Base-by-base conservation (phyloP, 208 protist genomes). In the Spongospora subterranea region DNA sequence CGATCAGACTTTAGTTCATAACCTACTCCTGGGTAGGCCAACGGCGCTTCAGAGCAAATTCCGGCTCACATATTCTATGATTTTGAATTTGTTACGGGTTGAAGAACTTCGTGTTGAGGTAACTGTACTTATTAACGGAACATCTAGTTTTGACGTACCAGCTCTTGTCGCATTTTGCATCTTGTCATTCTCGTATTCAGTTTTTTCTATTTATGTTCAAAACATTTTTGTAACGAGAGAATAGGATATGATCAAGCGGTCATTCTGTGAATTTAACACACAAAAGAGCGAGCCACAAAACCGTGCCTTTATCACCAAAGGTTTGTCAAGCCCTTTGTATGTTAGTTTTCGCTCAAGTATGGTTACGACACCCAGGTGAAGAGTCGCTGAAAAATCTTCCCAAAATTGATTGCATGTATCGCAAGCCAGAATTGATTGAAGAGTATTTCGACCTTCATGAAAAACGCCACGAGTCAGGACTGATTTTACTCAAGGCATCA, bases 21-120 rank as follows among this genome's bases (percentile, higher is more conserved):
- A 89, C 0, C 91, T 97, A 89, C 90, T 98, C 24, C 46, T 96
- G 13, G 96, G 96, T 66, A 93, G 92, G 65, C 93, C 96, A 0
- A 95, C 93, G 0, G 66, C 88, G 45, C 90, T 98, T 0, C 94
- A 94, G 17, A 94, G 88, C 17, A 92, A 96, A 46, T 98, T 98
- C 90, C 89, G 96, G 45, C 93, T 98, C 0, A 97, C 96, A 0
- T 98, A 97, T 90, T 96, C 95, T 88, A 98, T 98, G 97, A 96
- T 98, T 46, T 77, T 98, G 0, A 98, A 98, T 89, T 88, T 97
- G 32, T 66, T 98, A 45, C 90, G 96, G 39, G 93, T 97, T 11
- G 95, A 96, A 91, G 95, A 96, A 32, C 92, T 97, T 20, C 50
- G 46, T 29, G 38, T 92, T 45, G 50, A 91, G 32, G 54, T 90